phyloP scores from a whole-genome alignment of 805 yeast genomes.

The Wickerhamomyces ciferrii region DNA sequence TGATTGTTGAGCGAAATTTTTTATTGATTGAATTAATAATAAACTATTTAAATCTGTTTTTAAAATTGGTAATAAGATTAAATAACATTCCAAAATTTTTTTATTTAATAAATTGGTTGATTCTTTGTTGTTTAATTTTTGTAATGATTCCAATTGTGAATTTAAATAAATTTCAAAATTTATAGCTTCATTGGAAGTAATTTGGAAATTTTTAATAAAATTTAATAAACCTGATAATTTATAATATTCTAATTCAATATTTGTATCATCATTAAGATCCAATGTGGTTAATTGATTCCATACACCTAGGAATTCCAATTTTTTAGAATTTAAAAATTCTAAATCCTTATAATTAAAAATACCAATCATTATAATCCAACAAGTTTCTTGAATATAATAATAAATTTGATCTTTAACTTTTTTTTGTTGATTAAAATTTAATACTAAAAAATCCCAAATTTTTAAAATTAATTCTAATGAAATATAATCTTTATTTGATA shows the following conservation, averaged over 20 bases:
- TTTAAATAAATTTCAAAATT: slow-evolving; percentile 34
- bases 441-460: slow-evolving; percentile 37
- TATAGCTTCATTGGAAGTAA: slow-evolving; percentile 40
- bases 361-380: slow-evolving; percentile 66
- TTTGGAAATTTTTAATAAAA: slow-evolving; percentile 37
- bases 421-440: slow-evolving; percentile 24
- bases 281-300: too few species aligned
- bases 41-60: slow-evolving; percentile 19
- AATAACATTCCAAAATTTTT: slow-evolving; percentile 40
- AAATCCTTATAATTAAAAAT: slow-evolving; percentile 54
- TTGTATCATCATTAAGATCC: too few species aligned
- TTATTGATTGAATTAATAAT: slow-evolving; percentile 30
- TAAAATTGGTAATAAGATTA: too few species aligned
- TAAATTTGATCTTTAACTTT: slow-evolving; percentile 22
- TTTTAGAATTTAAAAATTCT: slow-evolving; percentile 46
- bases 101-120: too few species aligned
- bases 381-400: slow-evolving; percentile 32
- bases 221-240: slow-evolving; percentile 53
- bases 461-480: slow-evolving; percentile 39
- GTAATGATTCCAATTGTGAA: slow-evolving; percentile 17
- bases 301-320: slow-evolving; percentile 51
- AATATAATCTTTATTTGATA: slow-evolving; percentile 35
- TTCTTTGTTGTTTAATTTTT: slow-evolving; percentile 19
- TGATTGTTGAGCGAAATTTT: slow-evolving; percentile 36
- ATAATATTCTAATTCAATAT: slow-evolving; percentile 53